phyloP scores from a whole-genome alignment of 768 basidiomycete genomes.

The Hydnum rufescens region DNA sequence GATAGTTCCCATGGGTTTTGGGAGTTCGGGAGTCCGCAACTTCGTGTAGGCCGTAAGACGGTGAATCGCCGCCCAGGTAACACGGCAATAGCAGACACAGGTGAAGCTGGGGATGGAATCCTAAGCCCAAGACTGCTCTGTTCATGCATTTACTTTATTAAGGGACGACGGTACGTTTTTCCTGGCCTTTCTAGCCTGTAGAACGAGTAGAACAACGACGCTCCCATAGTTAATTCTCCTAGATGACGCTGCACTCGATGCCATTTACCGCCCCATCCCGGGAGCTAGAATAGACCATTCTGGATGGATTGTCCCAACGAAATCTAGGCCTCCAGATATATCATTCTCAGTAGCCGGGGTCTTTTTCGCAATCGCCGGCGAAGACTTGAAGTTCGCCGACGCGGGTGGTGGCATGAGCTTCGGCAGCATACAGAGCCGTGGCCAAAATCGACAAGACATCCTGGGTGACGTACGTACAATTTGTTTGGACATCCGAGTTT shows the following conservation, averaged over 20 bases:
- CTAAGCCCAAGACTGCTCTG: too few species aligned
- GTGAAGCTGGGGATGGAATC: too few species aligned
- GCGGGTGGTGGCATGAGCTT: slow-evolving; percentile 6
- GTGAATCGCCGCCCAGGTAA: background rate
- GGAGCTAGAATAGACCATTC: slow-evolving; percentile 2
- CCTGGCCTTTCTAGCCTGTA: background rate
- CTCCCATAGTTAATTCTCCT: slow-evolving; percentile 3
- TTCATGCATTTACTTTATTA: background rate
- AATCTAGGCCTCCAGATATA: slow-evolving; percentile 2
- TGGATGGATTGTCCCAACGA: slow-evolving; percentile 6
- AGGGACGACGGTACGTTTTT: background rate
- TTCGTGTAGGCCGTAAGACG: background rate
- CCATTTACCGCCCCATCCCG: slow-evolving; percentile 3
- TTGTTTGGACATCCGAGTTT: background rate
- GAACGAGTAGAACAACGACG: background rate
- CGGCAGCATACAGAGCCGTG: slow-evolving; percentile 5
- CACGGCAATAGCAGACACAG: slow-evolving; percentile 5
- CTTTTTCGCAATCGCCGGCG: slow-evolving; percentile 4
- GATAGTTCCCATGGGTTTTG: slow-evolving; percentile 4
- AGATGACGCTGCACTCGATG: slow-evolving; percentile 1
- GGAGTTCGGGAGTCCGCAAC: slow-evolving; percentile 3
- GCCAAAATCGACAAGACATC: slow-evolving; percentile 1
- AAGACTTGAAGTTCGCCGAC: slow-evolving; percentile 7
- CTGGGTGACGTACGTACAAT: slow-evolving; percentile 4
- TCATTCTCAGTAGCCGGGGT: slow-evolving; percentile 2